Evolutionary conservation across 768 basidiomycete species (phyloP).

Genomic region (Boletus subcaerulescens): DNA sequence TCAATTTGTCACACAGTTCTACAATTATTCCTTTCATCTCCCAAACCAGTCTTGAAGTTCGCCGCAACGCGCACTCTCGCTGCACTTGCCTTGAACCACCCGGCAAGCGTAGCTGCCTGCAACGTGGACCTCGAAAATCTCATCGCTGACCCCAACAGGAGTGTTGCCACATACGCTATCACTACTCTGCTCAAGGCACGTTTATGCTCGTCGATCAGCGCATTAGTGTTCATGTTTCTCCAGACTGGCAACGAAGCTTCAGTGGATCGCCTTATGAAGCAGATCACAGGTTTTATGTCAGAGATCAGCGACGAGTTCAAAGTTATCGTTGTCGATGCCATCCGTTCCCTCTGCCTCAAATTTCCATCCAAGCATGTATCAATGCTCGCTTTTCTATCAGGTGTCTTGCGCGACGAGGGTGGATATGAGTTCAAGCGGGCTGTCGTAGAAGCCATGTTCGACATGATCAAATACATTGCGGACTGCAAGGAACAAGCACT

Average conservation of each 20-base stretch:
- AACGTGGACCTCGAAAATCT: constrained; percentile 96
- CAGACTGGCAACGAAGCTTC: constrained; percentile 99
- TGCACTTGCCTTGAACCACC: constrained; percentile 81
- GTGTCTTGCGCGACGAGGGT: constrained; percentile 95
- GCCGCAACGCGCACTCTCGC: constrained; percentile 96
- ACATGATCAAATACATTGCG: constrained; percentile 97
- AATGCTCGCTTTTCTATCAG: constrained; percentile 96
- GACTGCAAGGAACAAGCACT: constrained; percentile 97
- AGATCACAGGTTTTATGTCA: constrained; percentile 97
- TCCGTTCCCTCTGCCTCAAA: constrained; percentile 97
- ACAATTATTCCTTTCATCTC: constrained; percentile 93
- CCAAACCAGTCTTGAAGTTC: constrained; percentile 93
- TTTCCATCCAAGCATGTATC: constrained; percentile 96
- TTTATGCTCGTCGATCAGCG: not conserved
- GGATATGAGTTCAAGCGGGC: constrained; percentile 99
- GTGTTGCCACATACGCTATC: constrained; percentile 97
- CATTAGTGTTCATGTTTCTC: constrained; percentile 6
- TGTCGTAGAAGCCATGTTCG: constrained; percentile 98
- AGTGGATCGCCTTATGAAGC: constrained; percentile 98
- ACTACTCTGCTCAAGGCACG: constrained; percentile 92
- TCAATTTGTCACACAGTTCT: constrained; percentile 53
- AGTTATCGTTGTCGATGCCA: constrained; percentile 98
- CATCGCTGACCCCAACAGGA: constrained; percentile 92
- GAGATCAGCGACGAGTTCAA: constrained; percentile 99
- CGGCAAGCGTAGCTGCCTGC: constrained; percentile 82